Evolutionary conservation across 441 rosid species (phyloP).

Genomic region (Erodium trifolium): DNA sequence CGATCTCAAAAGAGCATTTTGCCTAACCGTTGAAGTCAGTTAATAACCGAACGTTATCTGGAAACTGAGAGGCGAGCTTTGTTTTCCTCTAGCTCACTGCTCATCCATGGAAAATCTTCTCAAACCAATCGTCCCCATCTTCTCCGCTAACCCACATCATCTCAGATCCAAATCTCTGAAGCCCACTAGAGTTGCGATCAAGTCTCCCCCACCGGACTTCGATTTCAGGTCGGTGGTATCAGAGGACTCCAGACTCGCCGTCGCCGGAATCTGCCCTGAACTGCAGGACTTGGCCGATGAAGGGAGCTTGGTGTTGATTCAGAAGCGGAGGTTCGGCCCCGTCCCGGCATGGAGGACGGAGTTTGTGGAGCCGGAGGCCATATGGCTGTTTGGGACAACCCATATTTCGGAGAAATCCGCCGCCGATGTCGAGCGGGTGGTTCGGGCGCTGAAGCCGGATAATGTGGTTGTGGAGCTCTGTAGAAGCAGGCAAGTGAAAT

Average conservation of each 20-base stretch:
- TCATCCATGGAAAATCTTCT: slow-evolving; percentile 46
- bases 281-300: slow-evolving; percentile 55
- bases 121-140: slow-evolving; percentile 34
- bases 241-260: slow-evolving; percentile 40
- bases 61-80: slow-evolving; percentile 1
- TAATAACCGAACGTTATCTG: not conserved
- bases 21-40: not conserved
- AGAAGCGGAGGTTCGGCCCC: slow-evolving; percentile 59
- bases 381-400: slow-evolving; percentile 69
- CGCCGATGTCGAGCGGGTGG: slow-evolving; percentile 54
- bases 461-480: slow-evolving; percentile 89
- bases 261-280: slow-evolving; percentile 43
- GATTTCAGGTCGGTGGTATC: slow-evolving; percentile 51
- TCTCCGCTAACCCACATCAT: slow-evolving; percentile 23
- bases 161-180: slow-evolving; percentile 24
- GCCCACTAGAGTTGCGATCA: slow-evolving; percentile 41
- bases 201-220: slow-evolving; percentile 64
- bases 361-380: slow-evolving; percentile 64
- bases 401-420: slow-evolving; percentile 62
- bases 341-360: slow-evolving; percentile 69
- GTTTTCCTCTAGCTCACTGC: not conserved
- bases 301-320: slow-evolving; percentile 45
- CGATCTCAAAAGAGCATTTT: too few species aligned
- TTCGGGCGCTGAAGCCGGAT: slow-evolving; percentile 52
- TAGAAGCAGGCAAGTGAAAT: slow-evolving; percentile 59